Conservation (phyloP, 1,284 basidiomycete species). For the Coriolopsis trogii region DNA sequence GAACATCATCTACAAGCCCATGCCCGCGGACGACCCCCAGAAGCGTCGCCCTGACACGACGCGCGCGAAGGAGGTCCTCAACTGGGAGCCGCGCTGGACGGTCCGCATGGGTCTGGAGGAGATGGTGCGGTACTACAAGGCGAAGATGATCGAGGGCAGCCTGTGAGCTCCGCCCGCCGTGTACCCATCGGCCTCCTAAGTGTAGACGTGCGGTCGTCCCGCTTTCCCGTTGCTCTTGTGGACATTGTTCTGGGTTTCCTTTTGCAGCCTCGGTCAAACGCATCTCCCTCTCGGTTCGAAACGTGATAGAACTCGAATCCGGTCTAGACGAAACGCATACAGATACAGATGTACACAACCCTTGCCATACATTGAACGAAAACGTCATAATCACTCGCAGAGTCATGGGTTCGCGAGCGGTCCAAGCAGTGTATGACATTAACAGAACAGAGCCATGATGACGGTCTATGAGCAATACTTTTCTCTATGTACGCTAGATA, state of each 20-base stretch:
- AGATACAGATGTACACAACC: too few species aligned
- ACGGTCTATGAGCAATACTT: slow-evolving; percentile 1
- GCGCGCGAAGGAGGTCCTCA: slow-evolving; percentile 82
- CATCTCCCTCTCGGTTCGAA: slow-evolving; percentile 5
- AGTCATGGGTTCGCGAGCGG: neutral
- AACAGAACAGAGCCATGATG: neutral
- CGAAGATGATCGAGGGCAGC: slow-evolving; percentile 82
- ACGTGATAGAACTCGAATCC: slow-evolving; percentile 1
- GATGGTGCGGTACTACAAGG: slow-evolving; percentile 91
- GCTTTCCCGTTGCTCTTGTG: slow-evolving; percentile 1
- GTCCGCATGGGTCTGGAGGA: slow-evolving; percentile 90
- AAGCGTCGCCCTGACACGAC: slow-evolving; percentile 92
- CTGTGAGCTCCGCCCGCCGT: slow-evolving; percentile 41
- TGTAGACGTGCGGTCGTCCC: neutral
- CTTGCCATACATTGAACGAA: too few species aligned
- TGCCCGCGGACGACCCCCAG: slow-evolving; percentile 94
- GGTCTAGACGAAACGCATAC: neutral
- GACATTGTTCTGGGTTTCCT: slow-evolving; percentile 9
- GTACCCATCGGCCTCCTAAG: neutral
- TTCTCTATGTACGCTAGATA: slow-evolving; percentile 11
- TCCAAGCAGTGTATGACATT: neutral
- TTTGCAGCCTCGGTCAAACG: neutral
- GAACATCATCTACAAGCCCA: slow-evolving; percentile 81
- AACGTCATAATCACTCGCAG: too few species aligned
- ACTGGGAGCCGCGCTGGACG: slow-evolving; percentile 94